Percentiles rank a stretch among this genome's conserved stretches.
Evolutionary conservation across 768 basidiomycete species (phyloP).

Genomic region (Russula griseocarnosa): DNA sequence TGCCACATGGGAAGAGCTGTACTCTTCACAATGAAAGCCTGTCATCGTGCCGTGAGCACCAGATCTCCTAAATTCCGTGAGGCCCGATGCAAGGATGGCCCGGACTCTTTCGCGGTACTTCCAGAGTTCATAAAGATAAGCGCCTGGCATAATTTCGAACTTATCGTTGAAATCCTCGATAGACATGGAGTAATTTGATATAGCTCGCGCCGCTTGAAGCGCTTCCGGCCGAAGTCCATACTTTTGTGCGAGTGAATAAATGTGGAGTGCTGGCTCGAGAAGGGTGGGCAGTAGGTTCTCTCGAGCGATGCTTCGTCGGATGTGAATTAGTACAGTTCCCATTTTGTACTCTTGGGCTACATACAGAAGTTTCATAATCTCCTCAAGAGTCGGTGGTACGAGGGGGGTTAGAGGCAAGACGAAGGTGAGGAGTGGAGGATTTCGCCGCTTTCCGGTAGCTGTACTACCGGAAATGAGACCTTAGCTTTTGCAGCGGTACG

Average conservation of each 20-base stretch:
- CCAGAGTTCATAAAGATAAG: constrained; percentile 9
- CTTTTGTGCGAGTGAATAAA: constrained; percentile 8
- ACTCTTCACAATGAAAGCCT: neutral
- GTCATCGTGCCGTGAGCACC: too few species aligned
- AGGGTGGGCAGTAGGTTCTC: neutral
- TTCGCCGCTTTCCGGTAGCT: too few species aligned
- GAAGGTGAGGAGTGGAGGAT: too few species aligned
- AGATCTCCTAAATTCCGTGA: neutral
- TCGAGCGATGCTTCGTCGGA: neutral
- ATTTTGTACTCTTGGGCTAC: too few species aligned
- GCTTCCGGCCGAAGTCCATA: too few species aligned
- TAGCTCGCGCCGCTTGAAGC: too few species aligned
- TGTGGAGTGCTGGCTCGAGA: constrained; percentile 1
- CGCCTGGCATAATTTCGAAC: neutral
- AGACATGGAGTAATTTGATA: neutral
- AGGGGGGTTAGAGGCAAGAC: neutral
- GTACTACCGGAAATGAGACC: neutral
- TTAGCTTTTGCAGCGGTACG: too few species aligned
- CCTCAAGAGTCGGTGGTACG: neutral
- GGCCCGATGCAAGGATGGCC: neutral
- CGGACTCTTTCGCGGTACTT: constrained; percentile 7
- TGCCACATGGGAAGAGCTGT: neutral
- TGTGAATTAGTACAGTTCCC: neutral
- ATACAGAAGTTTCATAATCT: neutral
- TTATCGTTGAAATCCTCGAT: neutral